Percentiles rank a stretch among this genome's conserved stretches.
These are phyloP conservation scores for Hanseniaspora meyeri DNA, from an alignment of 805 yeast genomes.

Conservation along the genomic window DNA sequence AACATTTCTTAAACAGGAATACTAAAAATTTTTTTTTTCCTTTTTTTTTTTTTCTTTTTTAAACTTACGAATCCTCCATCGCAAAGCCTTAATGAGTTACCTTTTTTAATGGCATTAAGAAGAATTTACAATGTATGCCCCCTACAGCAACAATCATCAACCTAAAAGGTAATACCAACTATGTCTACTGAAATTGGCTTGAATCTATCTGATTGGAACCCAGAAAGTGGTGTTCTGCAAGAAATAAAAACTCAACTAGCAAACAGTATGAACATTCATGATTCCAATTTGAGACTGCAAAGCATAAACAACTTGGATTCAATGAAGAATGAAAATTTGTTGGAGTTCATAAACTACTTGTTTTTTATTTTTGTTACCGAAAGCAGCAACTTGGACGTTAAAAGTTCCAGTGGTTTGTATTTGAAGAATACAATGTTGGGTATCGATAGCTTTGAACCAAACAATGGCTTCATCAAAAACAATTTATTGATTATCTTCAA, in stretches of 20 bases:
- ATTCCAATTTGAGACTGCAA: slow-evolving; percentile 6
- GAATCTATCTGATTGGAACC: slow-evolving; percentile 7
- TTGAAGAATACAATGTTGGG: slow-evolving; percentile 61
- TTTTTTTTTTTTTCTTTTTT: no score
- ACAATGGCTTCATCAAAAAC: slow-evolving; percentile 33
- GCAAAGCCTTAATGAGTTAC: no score
- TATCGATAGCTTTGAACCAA: slow-evolving; percentile 25
- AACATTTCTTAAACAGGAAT: neutral
- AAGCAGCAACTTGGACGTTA: slow-evolving; percentile 36
- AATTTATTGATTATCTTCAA: slow-evolving; percentile 32
- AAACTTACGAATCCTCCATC: no score
- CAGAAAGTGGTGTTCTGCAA: neutral
- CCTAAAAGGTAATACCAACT: neutral
- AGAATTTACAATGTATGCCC: no score
- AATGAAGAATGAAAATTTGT: slow-evolving; percentile 5
- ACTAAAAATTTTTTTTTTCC: no score
- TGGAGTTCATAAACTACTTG: slow-evolving; percentile 59
- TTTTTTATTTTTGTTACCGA: slow-evolving; percentile 54
- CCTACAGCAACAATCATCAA: no score
- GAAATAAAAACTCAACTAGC: neutral
- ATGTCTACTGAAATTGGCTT: neutral
- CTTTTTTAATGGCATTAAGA: no score
- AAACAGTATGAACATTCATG: slow-evolving; percentile 4
- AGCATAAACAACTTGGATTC: slow-evolving; percentile 3
- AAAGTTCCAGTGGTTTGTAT: slow-evolving; percentile 82